Base-by-base conservation (phyloP, 345 rosid species). In the Lumnitzera racemosa region DNA sequence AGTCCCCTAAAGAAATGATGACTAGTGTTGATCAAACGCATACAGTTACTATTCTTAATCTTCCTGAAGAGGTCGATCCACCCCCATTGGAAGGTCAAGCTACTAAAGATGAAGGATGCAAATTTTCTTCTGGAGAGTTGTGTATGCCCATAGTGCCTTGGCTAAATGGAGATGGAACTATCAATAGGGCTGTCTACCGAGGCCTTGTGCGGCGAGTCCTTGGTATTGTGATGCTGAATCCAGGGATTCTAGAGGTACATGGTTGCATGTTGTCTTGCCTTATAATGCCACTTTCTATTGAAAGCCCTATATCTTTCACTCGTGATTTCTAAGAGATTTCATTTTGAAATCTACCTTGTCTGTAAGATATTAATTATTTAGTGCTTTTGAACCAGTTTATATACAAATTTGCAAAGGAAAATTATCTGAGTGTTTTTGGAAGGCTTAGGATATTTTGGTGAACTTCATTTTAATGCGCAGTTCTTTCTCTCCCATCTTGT, bases 141-240 rank as follows among this genome's bases (percentile, higher is more conserved):
- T 68, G 74, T 58, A 58, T 77, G 59, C 96, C 92, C 43, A 82
- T 94, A 74, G 72, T 71, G 56, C 99, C 97, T 56, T 94, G 99
- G 99, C 70, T 90, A 60, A 90, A 90, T 72, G 97, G 90, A 62
- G 90, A 94, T 78, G 96, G 95, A 59, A 82, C 87, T 43, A 65
- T 80, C 69, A 94, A 94, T 67, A 80, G 55, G 54, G 56, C 58
- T 51, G 86, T 90, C 50, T 88, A 81, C 66, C 68, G 75, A 72
- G 99, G 95, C 66, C 90, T 94, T 57, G 41, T 83, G 36, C 96
- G 95, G 41, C 90, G 86, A 58, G 74, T 86, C 73, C 84, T 94
- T 70, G 97, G 97, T 17, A 81, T 74, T 7, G 90, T 88, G 74
- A 80, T 90, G 97, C 91, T 80, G 76, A 81, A 83, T 75, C 96